These are phyloP conservation scores for Scenedesmus sp. DNA, from an alignment of 163 green algal species.

Conservation along the genomic window DNA sequence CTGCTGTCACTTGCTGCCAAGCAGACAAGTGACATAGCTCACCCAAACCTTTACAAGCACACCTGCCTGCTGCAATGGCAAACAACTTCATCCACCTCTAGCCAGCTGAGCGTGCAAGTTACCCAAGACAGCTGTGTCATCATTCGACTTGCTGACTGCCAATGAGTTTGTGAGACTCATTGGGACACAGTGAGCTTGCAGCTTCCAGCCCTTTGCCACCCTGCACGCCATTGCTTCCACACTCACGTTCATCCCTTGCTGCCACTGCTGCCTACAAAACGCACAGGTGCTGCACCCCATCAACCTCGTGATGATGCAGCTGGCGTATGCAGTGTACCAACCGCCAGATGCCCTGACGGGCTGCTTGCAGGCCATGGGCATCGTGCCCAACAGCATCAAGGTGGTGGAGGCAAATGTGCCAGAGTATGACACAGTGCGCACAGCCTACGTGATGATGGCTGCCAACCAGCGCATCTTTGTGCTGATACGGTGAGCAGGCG, in stretches of 20 bases:
- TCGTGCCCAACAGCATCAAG: not conserved
- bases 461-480: slow-evolving; percentile 23
- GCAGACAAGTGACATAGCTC: not conserved
- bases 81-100: too few species aligned
- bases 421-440: not conserved
- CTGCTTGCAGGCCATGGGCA: slow-evolving; percentile 28
- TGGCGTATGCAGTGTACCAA: slow-evolving; percentile 10
- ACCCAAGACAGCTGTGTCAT: too few species aligned
- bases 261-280: too few species aligned
- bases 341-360: not conserved
- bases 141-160: too few species aligned
- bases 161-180: too few species aligned
- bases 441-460: slow-evolving; percentile 13
- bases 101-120: too few species aligned
- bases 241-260: too few species aligned
- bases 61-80: too few species aligned
- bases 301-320: slow-evolving; percentile 41
- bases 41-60: too few species aligned
- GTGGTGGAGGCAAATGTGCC: not conserved
- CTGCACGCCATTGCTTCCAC: too few species aligned
- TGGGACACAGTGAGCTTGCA: too few species aligned
- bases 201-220: too few species aligned
- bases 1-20: not conserved
- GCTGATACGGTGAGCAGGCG: not conserved
- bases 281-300: slow-evolving; percentile 18